These are phyloP conservation scores for Solanum chilense DNA, from an alignment of 257 asterid species.

Conservation along the genomic window DNA sequence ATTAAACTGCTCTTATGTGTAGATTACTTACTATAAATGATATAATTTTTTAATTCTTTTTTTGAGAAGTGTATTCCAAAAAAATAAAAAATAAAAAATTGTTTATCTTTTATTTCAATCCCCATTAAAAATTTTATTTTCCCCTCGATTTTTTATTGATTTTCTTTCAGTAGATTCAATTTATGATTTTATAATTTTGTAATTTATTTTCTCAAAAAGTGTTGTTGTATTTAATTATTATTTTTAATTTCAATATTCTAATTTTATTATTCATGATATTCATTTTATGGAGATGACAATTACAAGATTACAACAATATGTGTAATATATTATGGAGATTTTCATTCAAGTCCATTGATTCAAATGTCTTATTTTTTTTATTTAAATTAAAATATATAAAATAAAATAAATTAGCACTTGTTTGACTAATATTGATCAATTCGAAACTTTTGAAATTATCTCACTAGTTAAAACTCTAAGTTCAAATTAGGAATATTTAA, in stretches of 20 bases:
- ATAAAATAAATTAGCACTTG: background rate
- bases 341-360: background rate
- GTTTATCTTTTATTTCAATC: background rate
- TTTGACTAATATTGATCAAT: background rate
- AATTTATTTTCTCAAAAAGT: background rate
- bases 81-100: background rate
- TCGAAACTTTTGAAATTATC: background rate
- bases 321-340: background rate
- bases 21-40: constrained; percentile 18
- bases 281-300: background rate
- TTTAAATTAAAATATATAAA: background rate
- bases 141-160: background rate
- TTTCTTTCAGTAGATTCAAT: background rate
- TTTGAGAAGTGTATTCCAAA: background rate
- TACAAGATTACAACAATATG: background rate
- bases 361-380: background rate
- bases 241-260: background rate
- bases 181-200: background rate
- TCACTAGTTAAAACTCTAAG: background rate
- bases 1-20: constrained; percentile 20
- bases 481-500: background rate
- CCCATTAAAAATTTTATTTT: background rate
- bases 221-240: background rate
- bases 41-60: background rate
- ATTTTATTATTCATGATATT: background rate